Evolutionary conservation across 148 eudicot genomes (phyloP).

Genomic region (Simmondsia chinensis): DNA sequence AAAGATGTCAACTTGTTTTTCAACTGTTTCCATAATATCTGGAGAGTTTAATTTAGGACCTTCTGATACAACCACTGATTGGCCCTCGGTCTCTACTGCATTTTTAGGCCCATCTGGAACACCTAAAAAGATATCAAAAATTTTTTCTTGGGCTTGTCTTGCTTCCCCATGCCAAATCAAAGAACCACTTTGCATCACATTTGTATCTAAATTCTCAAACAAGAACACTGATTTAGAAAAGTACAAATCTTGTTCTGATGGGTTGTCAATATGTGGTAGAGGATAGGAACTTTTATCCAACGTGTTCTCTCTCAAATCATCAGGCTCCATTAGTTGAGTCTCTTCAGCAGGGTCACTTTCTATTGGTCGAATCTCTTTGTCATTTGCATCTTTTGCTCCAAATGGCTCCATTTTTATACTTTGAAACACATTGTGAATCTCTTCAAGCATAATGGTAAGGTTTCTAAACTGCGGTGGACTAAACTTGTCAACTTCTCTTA

Average conservation of each 20-base stretch:
- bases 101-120: no score
- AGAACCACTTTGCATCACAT: no score
- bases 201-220: no score
- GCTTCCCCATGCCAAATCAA: no score
- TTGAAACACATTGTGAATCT: conserved; percentile 17
- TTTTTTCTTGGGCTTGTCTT: no score
- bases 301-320: conserved; percentile 5
- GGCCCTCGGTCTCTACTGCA: no score
- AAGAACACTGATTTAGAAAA: no score
- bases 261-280: no score
- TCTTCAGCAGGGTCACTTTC: conserved; percentile 8
- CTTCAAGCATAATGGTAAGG: conserved; percentile 38
- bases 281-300: conserved; percentile 18
- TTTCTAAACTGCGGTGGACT: conserved; percentile 30
- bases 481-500: conserved; percentile 15
- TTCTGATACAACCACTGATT: no score
- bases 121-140: no score
- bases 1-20: conserved; percentile 5
- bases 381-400: background rate
- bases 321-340: conserved; percentile 4
- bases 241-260: no score
- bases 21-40: background rate
- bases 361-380: conserved; percentile 1
- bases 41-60: no score
- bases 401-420: conserved; percentile 10